phyloP scores from a whole-genome alignment of 2,329 filamentous ascomycete species.

The Fusarium compactum region DNA sequence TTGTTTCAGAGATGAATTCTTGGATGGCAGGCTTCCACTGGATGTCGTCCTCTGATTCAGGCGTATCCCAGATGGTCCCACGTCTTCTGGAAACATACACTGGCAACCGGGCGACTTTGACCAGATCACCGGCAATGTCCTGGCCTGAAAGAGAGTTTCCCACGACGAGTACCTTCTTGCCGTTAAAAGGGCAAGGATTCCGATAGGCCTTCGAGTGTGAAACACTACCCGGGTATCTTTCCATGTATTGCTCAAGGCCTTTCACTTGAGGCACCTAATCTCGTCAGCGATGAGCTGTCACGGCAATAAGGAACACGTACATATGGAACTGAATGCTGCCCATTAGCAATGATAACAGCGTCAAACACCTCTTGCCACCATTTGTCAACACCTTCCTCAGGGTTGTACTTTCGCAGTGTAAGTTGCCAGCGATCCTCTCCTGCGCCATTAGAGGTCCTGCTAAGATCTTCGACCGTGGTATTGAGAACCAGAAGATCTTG shows the following conservation, averaged over 20 bases:
- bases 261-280: neutral
- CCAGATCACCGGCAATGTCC: neutral
- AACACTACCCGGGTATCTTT: neutral
- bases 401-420: neutral
- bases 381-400: neutral
- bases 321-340: constrained; percentile 1
- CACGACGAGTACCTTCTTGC: neutral
- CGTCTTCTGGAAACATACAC: neutral
- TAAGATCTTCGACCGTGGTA: neutral
- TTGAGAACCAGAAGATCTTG: neutral
- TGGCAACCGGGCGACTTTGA: neutral
- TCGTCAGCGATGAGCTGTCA: neutral
- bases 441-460: neutral
- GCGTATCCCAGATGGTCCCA: neutral
- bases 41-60: neutral
- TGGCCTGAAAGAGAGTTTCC: neutral
- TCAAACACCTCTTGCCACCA: constrained; percentile 3
- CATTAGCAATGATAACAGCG: neutral
- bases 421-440: neutral
- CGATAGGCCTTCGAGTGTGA: neutral
- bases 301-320: neutral
- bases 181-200: neutral
- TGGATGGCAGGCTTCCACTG: neutral
- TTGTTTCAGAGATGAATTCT: neutral
- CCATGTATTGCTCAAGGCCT: neutral